These are phyloP conservation scores for Fagus crenata DNA, from an alignment of 306 rosid genomes.

Conservation along the genomic window DNA sequence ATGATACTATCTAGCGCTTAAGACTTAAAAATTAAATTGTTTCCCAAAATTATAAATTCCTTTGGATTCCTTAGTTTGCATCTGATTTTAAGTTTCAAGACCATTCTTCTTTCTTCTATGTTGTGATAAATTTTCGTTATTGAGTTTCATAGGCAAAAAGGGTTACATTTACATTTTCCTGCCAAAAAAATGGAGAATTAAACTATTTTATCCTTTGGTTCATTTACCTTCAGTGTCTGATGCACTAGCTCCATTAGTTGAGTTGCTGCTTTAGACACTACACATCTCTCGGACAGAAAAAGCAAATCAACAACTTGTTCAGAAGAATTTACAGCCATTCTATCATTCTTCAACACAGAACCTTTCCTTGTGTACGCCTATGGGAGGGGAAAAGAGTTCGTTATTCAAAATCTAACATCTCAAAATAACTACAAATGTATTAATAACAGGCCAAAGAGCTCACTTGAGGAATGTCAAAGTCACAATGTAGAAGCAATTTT, in stretches of 20 bases:
- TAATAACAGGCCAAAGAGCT: conserved; percentile 32
- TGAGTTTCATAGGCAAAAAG: conserved; percentile 4
- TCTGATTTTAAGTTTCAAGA: neutral
- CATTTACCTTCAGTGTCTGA: conserved; percentile 73
- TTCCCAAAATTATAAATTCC: neutral
- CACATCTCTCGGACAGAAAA: conserved; percentile 78
- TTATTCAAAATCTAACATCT: conserved; percentile 27
- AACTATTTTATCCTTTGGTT: conserved; percentile 11
- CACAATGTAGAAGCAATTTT: conserved; percentile 72
- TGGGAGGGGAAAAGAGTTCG: conserved; percentile 23
- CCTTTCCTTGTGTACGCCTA: conserved; percentile 61
- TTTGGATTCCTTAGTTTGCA: neutral
- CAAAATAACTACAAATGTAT: conserved; percentile 23
- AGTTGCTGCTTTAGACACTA: conserved; percentile 80
- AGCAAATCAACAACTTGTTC: conserved; percentile 68
- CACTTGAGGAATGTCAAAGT: conserved; percentile 76
- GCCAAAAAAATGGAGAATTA: neutral
- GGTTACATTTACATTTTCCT: neutral
- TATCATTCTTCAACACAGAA: conserved; percentile 43
- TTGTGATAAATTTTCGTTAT: neutral
- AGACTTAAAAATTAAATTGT: neutral
- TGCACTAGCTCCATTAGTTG: conserved; percentile 81
- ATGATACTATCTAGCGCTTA: neutral
- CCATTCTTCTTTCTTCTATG: neutral
- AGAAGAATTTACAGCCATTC: conserved; percentile 41